Evolutionary conservation across 305 asterid species (phyloP).

Genomic region (Andrographis paniculata): DNA sequence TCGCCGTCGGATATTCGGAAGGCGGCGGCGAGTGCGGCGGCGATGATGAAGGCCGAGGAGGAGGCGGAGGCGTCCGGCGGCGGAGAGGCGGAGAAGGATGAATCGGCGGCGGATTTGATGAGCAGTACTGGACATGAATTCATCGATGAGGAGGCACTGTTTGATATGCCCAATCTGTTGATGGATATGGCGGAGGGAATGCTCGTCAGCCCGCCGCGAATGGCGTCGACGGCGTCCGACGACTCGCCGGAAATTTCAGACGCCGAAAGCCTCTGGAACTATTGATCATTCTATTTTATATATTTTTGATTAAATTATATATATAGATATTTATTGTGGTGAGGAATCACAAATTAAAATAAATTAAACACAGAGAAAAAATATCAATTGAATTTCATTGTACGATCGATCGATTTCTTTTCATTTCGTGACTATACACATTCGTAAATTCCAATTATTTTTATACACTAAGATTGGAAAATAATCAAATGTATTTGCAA

Average conservation of each 20-base stretch:
- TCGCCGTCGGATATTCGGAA: slow-evolving; percentile 42
- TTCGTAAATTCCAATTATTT: too few species aligned
- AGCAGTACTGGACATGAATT: slow-evolving; percentile 22
- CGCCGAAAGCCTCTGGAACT: slow-evolving; percentile 52
- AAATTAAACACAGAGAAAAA: too few species aligned
- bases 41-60: slow-evolving; percentile 25
- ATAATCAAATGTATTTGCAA: too few species aligned
- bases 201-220: slow-evolving; percentile 65
- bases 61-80: slow-evolving; percentile 11
- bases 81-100: neutral
- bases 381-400: too few species aligned
- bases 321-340: too few species aligned
- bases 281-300: slow-evolving; percentile 12
- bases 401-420: too few species aligned
- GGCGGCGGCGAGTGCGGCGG: slow-evolving; percentile 60
- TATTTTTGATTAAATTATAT: too few species aligned
- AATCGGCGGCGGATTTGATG: neutral
- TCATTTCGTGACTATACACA: too few species aligned
- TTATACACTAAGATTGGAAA: too few species aligned
- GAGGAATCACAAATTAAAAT: too few species aligned
- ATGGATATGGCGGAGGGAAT: slow-evolving; percentile 68
- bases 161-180: slow-evolving; percentile 50
- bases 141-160: slow-evolving; percentile 48
- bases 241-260: slow-evolving; percentile 34
- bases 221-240: slow-evolving; percentile 26